phyloP scores from a whole-genome alignment of 2,329 filamentous ascomycete species.

The Laburnicola sp. region DNA sequence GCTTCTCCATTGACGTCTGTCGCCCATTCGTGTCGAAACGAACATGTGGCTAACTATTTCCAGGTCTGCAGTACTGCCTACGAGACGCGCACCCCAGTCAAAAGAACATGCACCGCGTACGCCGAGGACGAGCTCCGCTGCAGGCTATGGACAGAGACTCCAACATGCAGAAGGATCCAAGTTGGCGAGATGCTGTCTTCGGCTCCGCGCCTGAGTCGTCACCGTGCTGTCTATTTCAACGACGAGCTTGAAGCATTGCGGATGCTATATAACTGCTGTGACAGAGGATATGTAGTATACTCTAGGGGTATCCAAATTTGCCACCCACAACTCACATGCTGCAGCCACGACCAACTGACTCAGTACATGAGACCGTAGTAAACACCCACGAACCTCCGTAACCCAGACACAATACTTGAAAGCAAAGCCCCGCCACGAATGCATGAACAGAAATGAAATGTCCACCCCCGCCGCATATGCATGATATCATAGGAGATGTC shows the following conservation, averaged over 20 bases:
- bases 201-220: too few relatives aligned
- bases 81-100: not conserved
- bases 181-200: too few relatives aligned
- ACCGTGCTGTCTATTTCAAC: too few relatives aligned
- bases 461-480: not conserved
- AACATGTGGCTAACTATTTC: not conserved
- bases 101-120: too few relatives aligned
- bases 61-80: not conserved
- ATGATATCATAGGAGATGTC: not conserved
- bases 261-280: not conserved
- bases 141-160: too few relatives aligned
- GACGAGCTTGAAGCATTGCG: too few relatives aligned
- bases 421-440: not conserved
- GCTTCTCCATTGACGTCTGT: not conserved
- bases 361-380: not conserved
- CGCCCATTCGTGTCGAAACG: not conserved
- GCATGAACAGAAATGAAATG: not conserved
- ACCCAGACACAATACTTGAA: not conserved
- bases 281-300: not conserved
- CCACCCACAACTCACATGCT: not conserved
- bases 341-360: not conserved
- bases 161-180: too few relatives aligned
- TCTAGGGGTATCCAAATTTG: slow-evolving; percentile 2
- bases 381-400: not conserved
- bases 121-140: too few relatives aligned